Evolutionary conservation across 805 yeast species (phyloP), one percentile per base, ranked within the genome.

Genomic region (Danielozyma ontarioensis): DNA sequence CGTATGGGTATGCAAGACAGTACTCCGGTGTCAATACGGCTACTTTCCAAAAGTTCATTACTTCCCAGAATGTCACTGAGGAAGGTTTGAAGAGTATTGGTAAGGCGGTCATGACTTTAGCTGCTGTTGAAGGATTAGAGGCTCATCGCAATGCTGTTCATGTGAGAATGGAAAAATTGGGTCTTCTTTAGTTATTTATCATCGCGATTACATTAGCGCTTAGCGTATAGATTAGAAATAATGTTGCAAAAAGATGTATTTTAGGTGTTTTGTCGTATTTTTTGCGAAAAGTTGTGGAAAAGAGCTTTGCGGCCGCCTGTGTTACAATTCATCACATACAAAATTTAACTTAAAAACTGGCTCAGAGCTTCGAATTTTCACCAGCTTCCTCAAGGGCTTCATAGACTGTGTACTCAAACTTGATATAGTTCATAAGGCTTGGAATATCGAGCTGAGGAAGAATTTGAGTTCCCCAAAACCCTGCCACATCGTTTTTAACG

Each of bases 111-210:
- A 90, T 90, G 90, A 79, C 86, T 25, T 75, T 93, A 41, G 98
- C 99, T 16, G 89, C 79, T 32, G 93, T 89, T 25, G 99, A 93
- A 65, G 98, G 99, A 3, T 72, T 93, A 39, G 97, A 90, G 59
- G 99, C 89, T 8, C 99, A 93, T 70, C 79, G 97, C 61, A 86
- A 88, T 53, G 97, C 99, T 5, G 96, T 93, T 32, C 88, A 88
- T 62, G 81, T 93, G 27, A 80, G 98, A 68, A 80, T 93, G 85
- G 85, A 80, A 45, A 82, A 84, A 54, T 64, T 85, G 27, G 88
- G 88, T 4, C 67, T 76, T 39, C 48, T 72, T 33, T 62, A 50
- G n/a, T n/a, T 8, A 11, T 21, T 21, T 8, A 7, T 21, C 10
- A 6, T 25, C 14, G 7, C 12, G 13, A 27, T n/a, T n/a, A n/a